Evolutionary conservation across 257 asterid genomes (phyloP).

Genomic region (Linaria vulgaris): DNA sequence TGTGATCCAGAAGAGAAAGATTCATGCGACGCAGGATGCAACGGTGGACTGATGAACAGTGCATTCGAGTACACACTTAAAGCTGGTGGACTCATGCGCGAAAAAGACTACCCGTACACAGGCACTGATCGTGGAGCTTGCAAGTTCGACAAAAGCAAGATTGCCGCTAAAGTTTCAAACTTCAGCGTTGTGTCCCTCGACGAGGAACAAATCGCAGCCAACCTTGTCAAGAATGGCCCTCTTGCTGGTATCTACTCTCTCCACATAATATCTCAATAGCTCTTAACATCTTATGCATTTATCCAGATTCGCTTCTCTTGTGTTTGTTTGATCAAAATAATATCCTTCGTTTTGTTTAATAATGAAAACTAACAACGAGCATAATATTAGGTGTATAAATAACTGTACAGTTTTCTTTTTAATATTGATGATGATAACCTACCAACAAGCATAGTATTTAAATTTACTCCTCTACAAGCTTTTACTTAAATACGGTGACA

Average conservation of each 20-base stretch:
- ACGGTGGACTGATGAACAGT: conserved; percentile 86
- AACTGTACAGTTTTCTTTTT: too few relatives aligned
- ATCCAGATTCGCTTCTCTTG: too few relatives aligned
- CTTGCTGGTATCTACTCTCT: conserved; percentile 64
- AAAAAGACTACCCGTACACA: conserved; percentile 82
- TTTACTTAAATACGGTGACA: too few relatives aligned
- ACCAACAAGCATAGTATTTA: too few relatives aligned
- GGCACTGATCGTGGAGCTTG: conserved; percentile 72
- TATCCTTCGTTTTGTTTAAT: too few relatives aligned
- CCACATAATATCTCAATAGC: neutral
- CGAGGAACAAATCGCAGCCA: conserved; percentile 89
- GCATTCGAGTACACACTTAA: conserved; percentile 83
- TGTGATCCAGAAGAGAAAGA: conserved; percentile 80
- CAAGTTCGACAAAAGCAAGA: conserved; percentile 70
- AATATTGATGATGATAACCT: too few relatives aligned
- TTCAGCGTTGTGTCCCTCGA: conserved; percentile 85
- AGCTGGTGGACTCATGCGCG: conserved; percentile 87
- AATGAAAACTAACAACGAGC: too few relatives aligned
- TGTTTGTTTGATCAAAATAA: too few relatives aligned
- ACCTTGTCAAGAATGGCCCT: conserved; percentile 85
- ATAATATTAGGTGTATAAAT: too few relatives aligned
- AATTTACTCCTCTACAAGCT: too few relatives aligned
- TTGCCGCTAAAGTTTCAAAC: conserved; percentile 82
- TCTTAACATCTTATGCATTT: neutral
- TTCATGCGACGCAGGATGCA: conserved; percentile 87